Percentiles rank a stretch among this genome's conserved stretches.
phyloP scores from a whole-genome alignment of 495 filamentous ascomycete genomes.

The Penicillium desertorum region DNA sequence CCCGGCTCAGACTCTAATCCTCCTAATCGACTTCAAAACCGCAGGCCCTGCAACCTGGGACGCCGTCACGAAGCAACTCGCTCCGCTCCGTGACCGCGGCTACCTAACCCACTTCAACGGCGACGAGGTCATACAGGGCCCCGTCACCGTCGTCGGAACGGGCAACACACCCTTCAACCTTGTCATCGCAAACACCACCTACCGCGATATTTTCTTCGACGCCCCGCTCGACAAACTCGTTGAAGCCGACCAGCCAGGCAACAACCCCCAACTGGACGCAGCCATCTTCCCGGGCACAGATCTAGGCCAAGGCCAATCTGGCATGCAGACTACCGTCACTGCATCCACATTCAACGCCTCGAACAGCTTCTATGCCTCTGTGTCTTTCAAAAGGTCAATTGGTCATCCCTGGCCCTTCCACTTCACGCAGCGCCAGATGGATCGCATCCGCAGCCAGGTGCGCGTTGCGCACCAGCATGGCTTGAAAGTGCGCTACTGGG shows the following conservation, averaged over 20 bases:
- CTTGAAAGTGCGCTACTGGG: constrained; percentile 76
- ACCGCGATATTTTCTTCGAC: constrained; percentile 65
- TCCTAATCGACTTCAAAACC: constrained; percentile 75
- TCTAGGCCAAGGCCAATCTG: constrained; percentile 40
- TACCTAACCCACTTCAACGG: constrained; percentile 61
- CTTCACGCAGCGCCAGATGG: constrained; percentile 53
- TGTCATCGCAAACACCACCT: constrained; percentile 45
- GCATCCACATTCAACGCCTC: constrained; percentile 47
- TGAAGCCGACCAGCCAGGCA: constrained; percentile 16
- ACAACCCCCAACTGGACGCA: neutral
- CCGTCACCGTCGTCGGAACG: constrained; percentile 77
- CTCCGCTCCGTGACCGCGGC: constrained; percentile 62
- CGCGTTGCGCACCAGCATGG: constrained; percentile 67
- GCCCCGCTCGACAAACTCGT: constrained; percentile 51
- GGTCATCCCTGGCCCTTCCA: constrained; percentile 43
- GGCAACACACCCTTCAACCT: constrained; percentile 73
- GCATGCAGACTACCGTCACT: constrained; percentile 37
- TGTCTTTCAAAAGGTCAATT: constrained; percentile 45
- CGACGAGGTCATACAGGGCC: constrained; percentile 46
- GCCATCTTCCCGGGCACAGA: constrained; percentile 1
- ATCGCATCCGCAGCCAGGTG: constrained; percentile 62
- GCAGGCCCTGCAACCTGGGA: constrained; percentile 48
- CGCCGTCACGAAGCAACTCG: constrained; percentile 58
- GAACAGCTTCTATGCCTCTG: constrained; percentile 49
- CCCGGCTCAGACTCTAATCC: constrained; percentile 57